A percentile compares a stretch with the other conserved stretches of the same genome.
Evolutionary conservation across 225 moss, liverwort and hornwort genomes (phyloP).

Genomic region (Takakia lepidozioides): DNA sequence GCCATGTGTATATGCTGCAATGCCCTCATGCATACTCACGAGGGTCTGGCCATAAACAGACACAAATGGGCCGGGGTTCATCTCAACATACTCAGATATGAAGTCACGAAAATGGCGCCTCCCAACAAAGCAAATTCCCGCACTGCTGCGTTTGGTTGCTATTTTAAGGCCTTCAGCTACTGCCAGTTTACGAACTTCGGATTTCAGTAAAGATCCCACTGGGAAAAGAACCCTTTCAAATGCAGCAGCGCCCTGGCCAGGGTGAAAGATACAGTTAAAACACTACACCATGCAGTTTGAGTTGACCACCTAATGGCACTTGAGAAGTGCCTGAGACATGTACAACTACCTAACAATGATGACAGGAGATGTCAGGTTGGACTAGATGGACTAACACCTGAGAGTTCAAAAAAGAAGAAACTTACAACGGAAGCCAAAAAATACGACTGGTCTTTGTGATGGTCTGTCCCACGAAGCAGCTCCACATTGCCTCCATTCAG

Average conservation of each 20-base stretch:
- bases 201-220: conserved; percentile 57
- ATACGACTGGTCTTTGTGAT: conserved; percentile 83
- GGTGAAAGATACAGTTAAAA: no score
- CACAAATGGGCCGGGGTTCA: conserved; percentile 70
- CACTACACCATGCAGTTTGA: no score
- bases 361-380: conserved; percentile 63
- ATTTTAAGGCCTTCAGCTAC: conserved; percentile 62
- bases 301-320: no score
- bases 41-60: conserved; percentile 46
- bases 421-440: conserved; percentile 95
- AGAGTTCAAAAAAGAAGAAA: no score
- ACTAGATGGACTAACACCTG: conserved; percentile 65
- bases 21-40: conserved; percentile 70
- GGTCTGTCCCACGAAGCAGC: conserved; percentile 73
- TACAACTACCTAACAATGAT: no score
- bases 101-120: conserved; percentile 78
- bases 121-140: conserved; percentile 97
- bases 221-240: conserved; percentile 75
- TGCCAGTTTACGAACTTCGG: conserved; percentile 63
- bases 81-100: conserved; percentile 82
- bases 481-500: conserved; percentile 43
- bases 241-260: conserved; percentile 56
- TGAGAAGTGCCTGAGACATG: no score
- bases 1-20: conserved; percentile 85
- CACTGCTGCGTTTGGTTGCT: conserved; percentile 89